Base-by-base conservation (phyloP, 257 asterid genomes). In the Cinchona pubescens region DNA sequence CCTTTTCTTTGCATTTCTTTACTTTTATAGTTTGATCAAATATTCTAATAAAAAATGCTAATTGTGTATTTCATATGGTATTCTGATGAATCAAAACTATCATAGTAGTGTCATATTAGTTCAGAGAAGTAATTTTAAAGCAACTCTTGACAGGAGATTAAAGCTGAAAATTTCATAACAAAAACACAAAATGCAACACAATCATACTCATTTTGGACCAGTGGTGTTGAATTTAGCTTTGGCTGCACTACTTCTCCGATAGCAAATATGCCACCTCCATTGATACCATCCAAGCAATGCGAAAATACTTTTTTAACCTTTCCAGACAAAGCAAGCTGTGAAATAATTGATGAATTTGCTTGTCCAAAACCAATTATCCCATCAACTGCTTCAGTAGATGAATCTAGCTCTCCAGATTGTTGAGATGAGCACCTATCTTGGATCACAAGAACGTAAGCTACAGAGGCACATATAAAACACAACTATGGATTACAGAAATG, bases 301-400 rank as follows among this genome's bases (percentile, higher is more conserved):
- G 99, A 89, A 80, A 95, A 92, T 19, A 91, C 68, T 73, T 83
- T 95, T 79, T 86, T 92, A 75, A 86, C 94, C 92, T 88, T 90
- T 71, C 91, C 89, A 38, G 96, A 74, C 6, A 77, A 79, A 63
- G 98, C 97, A 75, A 95, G 98, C 86, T 95, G 99, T 42, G 99
- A 95, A 80, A 95, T 87, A 72, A 95, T 80, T 34, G 99, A 95
- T 49, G 98, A 79, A 83, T 95, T 92, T 72, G 97, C 90, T 87
- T 95, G 97, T 81, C 99, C 99, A 75, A 95, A 91, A 76, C 99
- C 99, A 70, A 95, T 76, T 80, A 95, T 90, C 74, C 99, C 99
- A 84, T 92, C 99, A 83, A 95, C 97, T 65, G 98, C 90, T 85
- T 87, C 91, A 62, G 96, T 79, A 76, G 97, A 89, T 59, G 97